phyloP scores from a whole-genome alignment of 352 stramenopile genomes.

The Poterioochromonas sp. region DNA sequence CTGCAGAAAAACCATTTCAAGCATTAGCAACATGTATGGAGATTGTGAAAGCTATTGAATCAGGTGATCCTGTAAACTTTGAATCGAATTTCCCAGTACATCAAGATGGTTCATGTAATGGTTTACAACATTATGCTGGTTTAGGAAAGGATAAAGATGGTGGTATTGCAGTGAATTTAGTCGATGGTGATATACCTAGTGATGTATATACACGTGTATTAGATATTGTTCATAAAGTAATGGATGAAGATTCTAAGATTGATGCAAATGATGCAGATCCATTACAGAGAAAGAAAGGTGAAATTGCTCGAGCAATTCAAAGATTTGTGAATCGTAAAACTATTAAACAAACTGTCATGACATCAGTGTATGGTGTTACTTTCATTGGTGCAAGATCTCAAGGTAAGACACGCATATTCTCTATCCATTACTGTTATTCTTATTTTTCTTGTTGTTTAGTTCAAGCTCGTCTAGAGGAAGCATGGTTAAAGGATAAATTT shows the following conservation, averaged over 20 bases:
- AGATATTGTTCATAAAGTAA: not conserved
- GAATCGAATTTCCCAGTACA: slow-evolving; percentile 91
- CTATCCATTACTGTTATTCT: too few relatives aligned
- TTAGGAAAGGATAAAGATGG: slow-evolving; percentile 85
- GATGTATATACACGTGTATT: slow-evolving; percentile 88
- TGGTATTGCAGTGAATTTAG: slow-evolving; percentile 90
- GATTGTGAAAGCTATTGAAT: slow-evolving; percentile 67
- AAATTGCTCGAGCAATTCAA: slow-evolving; percentile 35
- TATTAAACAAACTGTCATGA: slow-evolving; percentile 99
- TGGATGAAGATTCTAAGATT: slow-evolving; percentile 12
- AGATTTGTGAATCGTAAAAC: slow-evolving; percentile 74
- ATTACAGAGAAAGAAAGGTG: slow-evolving; percentile 27
- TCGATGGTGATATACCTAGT: slow-evolving; percentile 77
- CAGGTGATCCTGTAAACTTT: slow-evolving; percentile 82
- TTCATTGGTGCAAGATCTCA: slow-evolving; percentile 96
- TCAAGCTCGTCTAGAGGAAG: slow-evolving; percentile 53
- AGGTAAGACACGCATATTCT: slow-evolving; percentile 89
- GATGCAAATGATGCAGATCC: slow-evolving; percentile 17
- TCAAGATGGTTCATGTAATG: slow-evolving; percentile 97
- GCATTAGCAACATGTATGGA: slow-evolving; percentile 93
- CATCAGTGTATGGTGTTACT: slow-evolving; percentile 98
- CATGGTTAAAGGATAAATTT: slow-evolving; percentile 48
- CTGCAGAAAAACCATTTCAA: slow-evolving; percentile 94
- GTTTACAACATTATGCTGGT: slow-evolving; percentile 97
- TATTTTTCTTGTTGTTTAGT: slow-evolving; percentile 1